Evolutionary conservation across 2,329 filamentous ascomycete genomes (phyloP), one percentile per base, ranked within the genome.

Genomic region (Beauveria sp.): DNA sequence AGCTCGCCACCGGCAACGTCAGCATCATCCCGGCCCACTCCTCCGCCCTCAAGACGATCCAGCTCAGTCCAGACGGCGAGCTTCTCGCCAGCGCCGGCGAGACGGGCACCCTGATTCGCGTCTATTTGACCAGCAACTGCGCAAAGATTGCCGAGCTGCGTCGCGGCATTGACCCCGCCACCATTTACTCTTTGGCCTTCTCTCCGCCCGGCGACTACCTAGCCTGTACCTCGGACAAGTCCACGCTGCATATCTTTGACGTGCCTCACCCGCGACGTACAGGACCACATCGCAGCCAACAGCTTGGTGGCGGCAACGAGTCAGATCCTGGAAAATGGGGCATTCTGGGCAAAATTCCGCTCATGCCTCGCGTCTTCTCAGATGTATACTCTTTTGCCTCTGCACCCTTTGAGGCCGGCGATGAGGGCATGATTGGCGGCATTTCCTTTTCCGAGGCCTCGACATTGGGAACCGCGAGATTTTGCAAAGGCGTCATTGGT

Each of bases 181-280:
- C 87, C 60, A 89, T 98, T 66, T 96, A 90, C 75, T 93, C 90
- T 2, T 80, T 99, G 12, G 88, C 89, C 12, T 95, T 99, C 73
- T 96, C 90, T 22, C 93, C 93, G 0, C 87, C 87, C 1, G 90
- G 89, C 57, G 84, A 82, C 49, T 83, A 92, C 70, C 82, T 98
- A 12, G 95, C 95, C 28, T 93, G 92, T 64, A 98, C 93, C 1
- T 97, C 93, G 1, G 95, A 99, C 79, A 99, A 98, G 76, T 93
- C 91, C 6, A 99, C 93, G 0, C 80, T 99, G 12, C 95, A 99
- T 74, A 83, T 99, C 43, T 99, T 97, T 71, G 92, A 98, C 70
- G 81, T 97, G 1, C 88, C 88, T 4, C 82, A 83, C 63, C 77
- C 79, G 9, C 79, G 77, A 56, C 77, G 76, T 65, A 72, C 74